Evolutionary conservation across 495 filamentous ascomycete genomes (phyloP), one percentile per base, ranked within the genome.

Genomic region (Hyphodiscus hymeniophilus): DNA sequence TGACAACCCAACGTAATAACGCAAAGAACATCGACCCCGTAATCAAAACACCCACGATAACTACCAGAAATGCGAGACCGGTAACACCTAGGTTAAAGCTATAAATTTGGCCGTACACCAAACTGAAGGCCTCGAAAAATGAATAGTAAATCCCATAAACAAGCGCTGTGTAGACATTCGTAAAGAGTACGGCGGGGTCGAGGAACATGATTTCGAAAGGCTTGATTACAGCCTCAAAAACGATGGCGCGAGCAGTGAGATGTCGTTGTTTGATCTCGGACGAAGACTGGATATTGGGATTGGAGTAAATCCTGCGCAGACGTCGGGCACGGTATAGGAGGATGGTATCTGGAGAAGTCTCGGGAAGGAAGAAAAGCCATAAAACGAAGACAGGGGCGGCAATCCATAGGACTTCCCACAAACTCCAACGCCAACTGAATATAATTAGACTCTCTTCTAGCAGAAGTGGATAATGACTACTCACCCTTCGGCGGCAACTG

Each of bases 81-180:
- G 71, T 64, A 46, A 74, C 45, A 36, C 82, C 81, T 20, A 76
- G 64, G 52, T 68, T 76, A 66, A 85, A 79, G 56, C 60, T 57
- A 64, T 84, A 84, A 48, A 74, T 65, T 47, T 63, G 69, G 0
- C 69, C 68, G 65, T 82, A 86, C 46, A 85, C 78, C n/a, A 30
- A 83, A 63, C 12, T 80, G 79, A 69, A 86, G 81, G 59, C 73
- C 76, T 60, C 84, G 78, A 71, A 84, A 82, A 72, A 81, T 80
- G 58, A 67, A 63, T 82, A 82, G 13, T 36, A 36, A 7, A 36
- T 36, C 4, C 34, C 34, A 36, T 36, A 36, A 6, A 36, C 13
- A 5, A 36, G 13, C 13, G 13, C 17, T 4, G 34, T 36, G 13
- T 36, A 36, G 13, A 36, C 34, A n/a, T n/a, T 18, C 13, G 34